Percentiles rank a stretch among this genome's conserved stretches.
These are phyloP conservation scores for Debaryomyces robertsiae DNA, from an alignment of 1,139 yeast genomes.

Conservation along the genomic window DNA sequence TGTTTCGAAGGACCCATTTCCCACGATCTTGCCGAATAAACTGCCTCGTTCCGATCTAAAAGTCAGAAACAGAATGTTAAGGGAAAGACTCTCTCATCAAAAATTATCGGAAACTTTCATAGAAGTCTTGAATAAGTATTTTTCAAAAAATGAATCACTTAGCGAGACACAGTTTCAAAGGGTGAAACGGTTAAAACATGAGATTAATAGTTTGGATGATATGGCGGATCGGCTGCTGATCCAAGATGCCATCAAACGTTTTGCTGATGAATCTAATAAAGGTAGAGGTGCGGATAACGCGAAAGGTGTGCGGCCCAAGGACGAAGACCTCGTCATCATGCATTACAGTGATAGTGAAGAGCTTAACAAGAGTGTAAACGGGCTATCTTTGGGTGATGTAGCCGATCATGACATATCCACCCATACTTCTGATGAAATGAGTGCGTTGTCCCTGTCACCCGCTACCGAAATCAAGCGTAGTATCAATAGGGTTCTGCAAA, in stretches of 20 bases:
- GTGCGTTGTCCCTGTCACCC: too few species aligned
- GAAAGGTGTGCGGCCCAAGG: slow-evolving; percentile 15
- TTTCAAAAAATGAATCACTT: slow-evolving; percentile 8
- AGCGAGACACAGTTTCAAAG: slow-evolving; percentile 3
- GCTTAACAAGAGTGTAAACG: slow-evolving; percentile 18
- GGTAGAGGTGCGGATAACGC: not conserved
- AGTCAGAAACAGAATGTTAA: slow-evolving; percentile 2
- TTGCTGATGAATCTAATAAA: not conserved
- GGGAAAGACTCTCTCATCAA: slow-evolving; percentile 1
- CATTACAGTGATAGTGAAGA: slow-evolving; percentile 17
- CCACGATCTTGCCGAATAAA: not conserved
- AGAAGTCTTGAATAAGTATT: slow-evolving; percentile 9
- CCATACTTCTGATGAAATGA: too few species aligned
- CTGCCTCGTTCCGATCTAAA: not conserved
- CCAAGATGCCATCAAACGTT: not conserved
- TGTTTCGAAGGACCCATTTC: too few species aligned
- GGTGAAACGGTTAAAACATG: slow-evolving; percentile 8
- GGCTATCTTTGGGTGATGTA: slow-evolving; percentile 12
- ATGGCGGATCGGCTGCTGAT: not conserved
- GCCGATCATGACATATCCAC: not conserved
- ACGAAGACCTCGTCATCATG: slow-evolving; percentile 17
- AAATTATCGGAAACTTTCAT: slow-evolving; percentile 1
- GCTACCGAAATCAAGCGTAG: too few species aligned
- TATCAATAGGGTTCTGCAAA: too few species aligned
- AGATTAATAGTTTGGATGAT: slow-evolving; percentile 7